These are phyloP conservation scores for Chlamydomonas incerta DNA, from an alignment of 139 green algal genomes.

Conservation along the genomic window DNA sequence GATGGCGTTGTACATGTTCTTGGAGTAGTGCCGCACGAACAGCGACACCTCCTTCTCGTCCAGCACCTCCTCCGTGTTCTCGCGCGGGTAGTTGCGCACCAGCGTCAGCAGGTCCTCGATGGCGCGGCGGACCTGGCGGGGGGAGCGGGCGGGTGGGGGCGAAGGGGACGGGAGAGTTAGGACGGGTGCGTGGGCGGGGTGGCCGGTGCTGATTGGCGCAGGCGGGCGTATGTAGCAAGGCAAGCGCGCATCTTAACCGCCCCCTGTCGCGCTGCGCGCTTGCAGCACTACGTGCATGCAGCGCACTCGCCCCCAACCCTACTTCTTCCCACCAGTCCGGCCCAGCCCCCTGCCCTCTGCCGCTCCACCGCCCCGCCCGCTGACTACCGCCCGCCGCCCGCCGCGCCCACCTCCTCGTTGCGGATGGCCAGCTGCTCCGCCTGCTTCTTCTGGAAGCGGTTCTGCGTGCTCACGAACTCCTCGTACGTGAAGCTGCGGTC, in stretches of 20 bases:
- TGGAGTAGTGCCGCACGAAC: constrained; percentile 82
- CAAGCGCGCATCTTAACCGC: too few species aligned
- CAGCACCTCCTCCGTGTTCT: constrained; percentile 76
- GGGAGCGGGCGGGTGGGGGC: neutral
- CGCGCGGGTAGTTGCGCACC: constrained; percentile 73
- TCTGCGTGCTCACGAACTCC: constrained; percentile 85
- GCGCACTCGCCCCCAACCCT: too few species aligned
- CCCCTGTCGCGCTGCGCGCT: too few species aligned
- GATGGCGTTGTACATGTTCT: constrained; percentile 89
- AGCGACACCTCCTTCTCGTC: constrained; percentile 63
- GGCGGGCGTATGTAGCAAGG: too few species aligned
- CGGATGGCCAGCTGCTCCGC: constrained; percentile 75
- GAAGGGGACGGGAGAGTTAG: neutral
- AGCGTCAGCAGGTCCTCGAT: constrained; percentile 83
- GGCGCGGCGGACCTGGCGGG: constrained; percentile 64
- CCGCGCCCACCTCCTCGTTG: constrained; percentile 72
- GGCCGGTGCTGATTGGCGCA: too few species aligned
- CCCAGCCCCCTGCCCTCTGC: too few species aligned
- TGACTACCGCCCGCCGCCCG: too few species aligned
- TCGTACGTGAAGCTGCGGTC: constrained; percentile 89
- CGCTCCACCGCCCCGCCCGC: too few species aligned
- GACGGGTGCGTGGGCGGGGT: neutral
- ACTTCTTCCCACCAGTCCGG: too few species aligned
- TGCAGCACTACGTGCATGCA: too few species aligned
- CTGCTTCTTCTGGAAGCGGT: constrained; percentile 70